Base-by-base conservation (phyloP, 192 early-diverging fungal species). In the Thamnidium elegans region DNA sequence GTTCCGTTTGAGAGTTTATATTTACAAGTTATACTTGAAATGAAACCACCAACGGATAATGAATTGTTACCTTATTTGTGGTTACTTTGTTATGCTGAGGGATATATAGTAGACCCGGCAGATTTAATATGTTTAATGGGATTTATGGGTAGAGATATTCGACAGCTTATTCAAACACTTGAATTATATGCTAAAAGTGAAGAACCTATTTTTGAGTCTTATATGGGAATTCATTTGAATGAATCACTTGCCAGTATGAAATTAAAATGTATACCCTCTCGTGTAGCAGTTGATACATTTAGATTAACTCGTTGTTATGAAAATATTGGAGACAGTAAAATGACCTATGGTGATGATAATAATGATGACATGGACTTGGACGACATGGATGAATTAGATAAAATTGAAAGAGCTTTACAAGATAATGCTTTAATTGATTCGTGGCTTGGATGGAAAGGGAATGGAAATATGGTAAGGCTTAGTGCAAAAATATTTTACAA, bases 31-130 rank as follows among this genome's bases (percentile, higher is more conserved):
- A 39, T 39, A 19, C 31, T 69, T 13, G 34, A 56, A 11, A 30
- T 63, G 20, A 43, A 69, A 43, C 20, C 62, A 51, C 61, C 67
- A 7, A 8, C 51, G 1, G 62, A 63, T 20, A 47, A n/a, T 3
- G 53, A 52, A 10, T 30, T 55, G 13, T 30, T 62, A 14, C 61
- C 53, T 31, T 69, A 69, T 50, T 45, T 69, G n/a, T 60, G 61
- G 59, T 39, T 69, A 21, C 19, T 69, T 15, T 69, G 67, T 34
- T 55, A 63, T 11, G 42, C 46, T 30, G 67, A 69, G 50, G 67
- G 67, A 8, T 48, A 69, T 50, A 45, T 63, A 10, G 54, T 69
- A 9, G 52, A 69, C 46, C 67, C 67, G 3, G 17, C 26, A 15
- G 67, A 69, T 63, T 17, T 69, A 23, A 47, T 42, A 3, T 63